These are phyloP conservation scores for Bolboschoenoplectus hybrid DNA, from an alignment of 202 grass and related monocot genomes.

Conservation along the genomic window DNA sequence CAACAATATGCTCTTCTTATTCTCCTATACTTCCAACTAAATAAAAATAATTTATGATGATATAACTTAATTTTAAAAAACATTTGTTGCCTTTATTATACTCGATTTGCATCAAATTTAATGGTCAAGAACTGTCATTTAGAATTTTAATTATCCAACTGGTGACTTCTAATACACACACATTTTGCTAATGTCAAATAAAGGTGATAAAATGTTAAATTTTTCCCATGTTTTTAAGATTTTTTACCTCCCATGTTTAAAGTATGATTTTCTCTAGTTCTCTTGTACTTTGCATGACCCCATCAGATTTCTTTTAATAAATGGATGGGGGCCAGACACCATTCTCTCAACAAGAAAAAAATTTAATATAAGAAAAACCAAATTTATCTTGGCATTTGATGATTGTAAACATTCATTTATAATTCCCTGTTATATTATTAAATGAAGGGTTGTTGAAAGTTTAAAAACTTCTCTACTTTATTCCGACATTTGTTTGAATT, in stretches of 20 bases:
- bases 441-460: neutral
- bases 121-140: neutral
- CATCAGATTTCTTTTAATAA: constrained; percentile 12
- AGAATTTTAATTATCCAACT: neutral
- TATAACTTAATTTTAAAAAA: too few species aligned
- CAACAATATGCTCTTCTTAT: too few species aligned
- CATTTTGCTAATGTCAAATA: neutral
- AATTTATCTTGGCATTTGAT: neutral
- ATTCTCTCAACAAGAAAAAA: neutral
- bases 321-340: neutral
- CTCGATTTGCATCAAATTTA: neutral
- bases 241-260: neutral
- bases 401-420: neutral
- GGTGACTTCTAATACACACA: neutral
- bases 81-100: too few species aligned
- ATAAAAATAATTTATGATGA: too few species aligned
- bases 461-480: too few species aligned
- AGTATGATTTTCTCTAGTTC: neutral
- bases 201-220: neutral
- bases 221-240: neutral
- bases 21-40: too few species aligned
- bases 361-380: neutral
- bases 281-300: constrained; percentile 3
- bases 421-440: neutral
- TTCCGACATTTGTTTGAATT: neutral